These are phyloP conservation scores for Ophiostoma australiae DNA, from an alignment of 2,329 filamentous ascomycete species.

Conservation along the genomic window DNA sequence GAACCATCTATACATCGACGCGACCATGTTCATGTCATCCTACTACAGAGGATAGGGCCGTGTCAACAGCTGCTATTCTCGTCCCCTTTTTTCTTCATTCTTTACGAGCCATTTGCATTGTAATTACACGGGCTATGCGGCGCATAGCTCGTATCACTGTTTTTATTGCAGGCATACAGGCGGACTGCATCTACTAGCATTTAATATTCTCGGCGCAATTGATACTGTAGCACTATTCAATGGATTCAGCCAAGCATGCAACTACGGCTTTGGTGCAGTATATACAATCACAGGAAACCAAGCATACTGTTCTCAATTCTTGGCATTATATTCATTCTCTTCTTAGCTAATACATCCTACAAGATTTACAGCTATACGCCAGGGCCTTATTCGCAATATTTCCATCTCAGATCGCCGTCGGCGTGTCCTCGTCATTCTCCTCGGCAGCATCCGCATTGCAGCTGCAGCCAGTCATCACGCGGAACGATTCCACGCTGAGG, in stretches of 20 bases:
- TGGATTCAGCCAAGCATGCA: neutral
- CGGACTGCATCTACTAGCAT: neutral
- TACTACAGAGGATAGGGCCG: neutral
- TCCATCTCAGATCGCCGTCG: constrained; percentile 16
- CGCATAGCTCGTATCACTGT: no score
- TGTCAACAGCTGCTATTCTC: neutral
- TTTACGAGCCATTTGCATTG: neutral
- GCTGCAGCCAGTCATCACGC: constrained; percentile 55
- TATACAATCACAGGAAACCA: no score
- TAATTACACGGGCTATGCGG: no score
- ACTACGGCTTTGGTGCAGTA: no score
- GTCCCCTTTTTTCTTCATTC: neutral
- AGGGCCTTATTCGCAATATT: neutral
- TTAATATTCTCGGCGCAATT: neutral
- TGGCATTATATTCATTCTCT: neutral
- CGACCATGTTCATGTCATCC: constrained; percentile 37
- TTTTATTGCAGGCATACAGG: neutral
- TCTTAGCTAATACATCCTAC: neutral
- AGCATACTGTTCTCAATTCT: neutral
- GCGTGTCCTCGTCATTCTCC: constrained; percentile 8
- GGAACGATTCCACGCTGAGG: constrained; percentile 53
- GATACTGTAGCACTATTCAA: neutral
- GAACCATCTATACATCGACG: constrained; percentile 44
- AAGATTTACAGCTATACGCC: neutral
- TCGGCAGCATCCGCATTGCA: constrained; percentile 42